A percentile compares a stretch with the other conserved stretches of the same genome.
Conservation (phyloP, 441 rosid genomes). For the Viola pubescens region DNA sequence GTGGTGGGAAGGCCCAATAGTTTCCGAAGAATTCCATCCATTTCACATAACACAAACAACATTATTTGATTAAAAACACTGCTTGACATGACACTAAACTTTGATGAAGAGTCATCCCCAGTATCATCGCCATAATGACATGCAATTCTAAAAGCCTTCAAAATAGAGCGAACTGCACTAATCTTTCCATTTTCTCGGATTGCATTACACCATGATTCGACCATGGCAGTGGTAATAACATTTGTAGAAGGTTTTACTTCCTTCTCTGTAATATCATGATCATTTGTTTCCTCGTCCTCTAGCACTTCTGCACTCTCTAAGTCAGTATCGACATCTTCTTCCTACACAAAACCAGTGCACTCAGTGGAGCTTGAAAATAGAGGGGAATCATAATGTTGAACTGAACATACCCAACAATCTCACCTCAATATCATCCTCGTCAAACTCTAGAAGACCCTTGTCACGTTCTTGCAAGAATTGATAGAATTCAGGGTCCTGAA, state of each 20-base stretch:
- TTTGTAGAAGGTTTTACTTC: constrained; percentile 37
- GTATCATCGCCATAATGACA: constrained; percentile 93
- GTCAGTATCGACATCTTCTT: constrained; percentile 52
- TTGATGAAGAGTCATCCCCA: constrained; percentile 44
- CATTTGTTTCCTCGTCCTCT: constrained; percentile 26
- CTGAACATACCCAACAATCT: constrained; percentile 18
- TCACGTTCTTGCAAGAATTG: constrained; percentile 70
- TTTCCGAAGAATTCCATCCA: constrained; percentile 77
- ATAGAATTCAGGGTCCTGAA: constrained; percentile 83
- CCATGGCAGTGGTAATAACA: constrained; percentile 60
- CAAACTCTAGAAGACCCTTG: constrained; percentile 63
- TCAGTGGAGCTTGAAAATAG: constrained; percentile 1
- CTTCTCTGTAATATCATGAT: constrained; percentile 24
- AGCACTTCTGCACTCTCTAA: constrained; percentile 35
- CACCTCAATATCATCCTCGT: constrained; percentile 63
- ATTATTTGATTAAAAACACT: constrained; percentile 78
- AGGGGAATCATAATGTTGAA: background rate
- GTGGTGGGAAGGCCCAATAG: constrained; percentile 59
- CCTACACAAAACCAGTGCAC: constrained; percentile 33
- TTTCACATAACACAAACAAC: constrained; percentile 64
- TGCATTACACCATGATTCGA: constrained; percentile 66
- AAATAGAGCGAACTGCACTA: constrained; percentile 60
- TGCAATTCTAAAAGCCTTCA: constrained; percentile 85
- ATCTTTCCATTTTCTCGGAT: constrained; percentile 49
- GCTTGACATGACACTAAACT: constrained; percentile 69